These are phyloP conservation scores for Syncephalastrum racemosum DNA, from an alignment of 371 early-diverging fungal species.

Conservation along the genomic window DNA sequence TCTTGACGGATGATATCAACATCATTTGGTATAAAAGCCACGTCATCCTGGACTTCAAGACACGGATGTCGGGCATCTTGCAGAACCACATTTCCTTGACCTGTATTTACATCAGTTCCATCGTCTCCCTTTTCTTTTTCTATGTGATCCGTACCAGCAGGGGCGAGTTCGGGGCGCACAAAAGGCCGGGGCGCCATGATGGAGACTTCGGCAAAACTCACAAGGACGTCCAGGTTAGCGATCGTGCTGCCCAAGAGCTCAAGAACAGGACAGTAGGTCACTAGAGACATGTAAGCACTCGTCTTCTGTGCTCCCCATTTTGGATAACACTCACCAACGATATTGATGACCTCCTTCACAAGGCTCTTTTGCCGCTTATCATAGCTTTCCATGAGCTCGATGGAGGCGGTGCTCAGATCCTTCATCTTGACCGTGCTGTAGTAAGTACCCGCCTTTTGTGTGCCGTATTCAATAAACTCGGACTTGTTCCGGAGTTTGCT, in stretches of 20 bases:
- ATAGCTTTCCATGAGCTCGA: constrained; percentile 60
- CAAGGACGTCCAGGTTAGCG: constrained; percentile 86
- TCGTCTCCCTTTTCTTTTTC: too few species aligned
- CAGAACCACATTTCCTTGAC: constrained; percentile 65
- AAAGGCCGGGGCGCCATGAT: constrained; percentile 84
- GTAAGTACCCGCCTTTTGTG: constrained; percentile 87
- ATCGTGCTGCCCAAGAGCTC: constrained; percentile 74
- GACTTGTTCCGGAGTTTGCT: constrained; percentile 53
- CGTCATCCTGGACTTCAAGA: constrained; percentile 91
- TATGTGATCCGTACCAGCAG: too few species aligned
- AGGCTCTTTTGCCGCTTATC: constrained; percentile 67
- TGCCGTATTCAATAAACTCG: constrained; percentile 81
- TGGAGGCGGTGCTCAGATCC: constrained; percentile 49
- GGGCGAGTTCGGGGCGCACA: constrained; percentile 63
- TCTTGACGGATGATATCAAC: constrained; percentile 50
- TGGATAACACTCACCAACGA: constrained; percentile 53
- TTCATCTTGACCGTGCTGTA: constrained; percentile 81
- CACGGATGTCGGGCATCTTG: constrained; percentile 88
- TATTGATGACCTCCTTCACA: constrained; percentile 83
- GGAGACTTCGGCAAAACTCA: constrained; percentile 86
- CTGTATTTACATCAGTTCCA: constrained; percentile 20
- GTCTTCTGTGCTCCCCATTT: background rate
- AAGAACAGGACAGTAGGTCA: constrained; percentile 80
- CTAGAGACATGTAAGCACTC: constrained; percentile 23
- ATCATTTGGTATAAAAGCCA: constrained; percentile 93